A percentile compares a stretch with the other conserved stretches of the same genome.
Evolutionary conservation across 805 yeast genomes (phyloP).

Genomic region (Saccharomycodes ludwigii): DNA sequence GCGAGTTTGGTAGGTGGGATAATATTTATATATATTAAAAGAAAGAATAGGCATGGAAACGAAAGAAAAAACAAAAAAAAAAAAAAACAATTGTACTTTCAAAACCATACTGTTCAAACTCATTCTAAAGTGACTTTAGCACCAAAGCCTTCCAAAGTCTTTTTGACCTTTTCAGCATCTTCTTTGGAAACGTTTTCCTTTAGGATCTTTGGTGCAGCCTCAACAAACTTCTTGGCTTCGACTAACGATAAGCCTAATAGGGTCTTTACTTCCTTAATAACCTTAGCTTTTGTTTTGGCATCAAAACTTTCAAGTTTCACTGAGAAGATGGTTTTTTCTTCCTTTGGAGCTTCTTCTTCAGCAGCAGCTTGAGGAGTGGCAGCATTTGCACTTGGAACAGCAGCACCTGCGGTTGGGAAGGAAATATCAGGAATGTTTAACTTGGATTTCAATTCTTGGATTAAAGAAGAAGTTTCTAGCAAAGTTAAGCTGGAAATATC

Average conservation of each 20-base stretch:
- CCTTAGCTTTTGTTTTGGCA: constrained; percentile 90
- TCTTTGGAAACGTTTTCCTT: constrained; percentile 95
- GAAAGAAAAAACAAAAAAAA: too few species aligned
- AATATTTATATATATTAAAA: too few species aligned
- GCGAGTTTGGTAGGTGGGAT: too few species aligned
- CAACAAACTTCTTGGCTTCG: constrained; percentile 96
- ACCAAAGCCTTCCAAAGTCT: constrained; percentile 86
- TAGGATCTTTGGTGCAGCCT: constrained; percentile 89
- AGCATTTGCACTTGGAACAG: constrained; percentile 39
- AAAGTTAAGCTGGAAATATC: constrained; percentile 84
- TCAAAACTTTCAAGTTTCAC: constrained; percentile 90
- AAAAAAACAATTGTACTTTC: too few species aligned
- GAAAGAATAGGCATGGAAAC: too few species aligned
- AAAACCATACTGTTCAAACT: too few species aligned
- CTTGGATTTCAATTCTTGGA: constrained; percentile 64
- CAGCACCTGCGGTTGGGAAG: constrained; percentile 60
- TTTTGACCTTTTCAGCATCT: constrained; percentile 94
- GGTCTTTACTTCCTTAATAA: constrained; percentile 92
- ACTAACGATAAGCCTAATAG: constrained; percentile 86
- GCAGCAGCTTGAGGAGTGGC: constrained; percentile 58
- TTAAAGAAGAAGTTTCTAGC: constrained; percentile 82
- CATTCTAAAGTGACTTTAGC: constrained; percentile 87
- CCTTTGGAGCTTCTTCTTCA: constrained; percentile 59
- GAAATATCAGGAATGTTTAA: constrained; percentile 91
- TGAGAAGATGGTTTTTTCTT: constrained; percentile 84